phyloP scores from a whole-genome alignment of 345 rosid species.

The Camelina laxa region DNA sequence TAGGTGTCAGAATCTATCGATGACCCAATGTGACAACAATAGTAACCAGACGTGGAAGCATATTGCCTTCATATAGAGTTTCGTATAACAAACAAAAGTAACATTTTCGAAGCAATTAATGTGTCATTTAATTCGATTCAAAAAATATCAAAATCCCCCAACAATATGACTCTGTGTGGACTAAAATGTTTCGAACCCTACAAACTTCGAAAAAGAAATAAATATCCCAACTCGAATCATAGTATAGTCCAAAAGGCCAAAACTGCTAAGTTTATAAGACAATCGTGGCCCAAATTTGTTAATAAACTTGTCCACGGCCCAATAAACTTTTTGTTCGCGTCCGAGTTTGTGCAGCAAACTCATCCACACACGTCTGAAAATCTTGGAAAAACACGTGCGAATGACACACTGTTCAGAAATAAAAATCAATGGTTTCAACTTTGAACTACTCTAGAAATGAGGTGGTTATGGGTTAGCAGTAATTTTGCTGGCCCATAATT shows the following conservation, averaged over 20 bases:
- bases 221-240: no score
- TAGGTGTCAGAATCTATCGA: neutral
- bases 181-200: neutral
- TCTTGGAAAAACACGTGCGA: conserved; percentile 20
- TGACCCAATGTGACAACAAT: conserved; percentile 20
- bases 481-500: conserved; percentile 26
- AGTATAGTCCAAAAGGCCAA: no score
- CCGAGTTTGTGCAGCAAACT: neutral
- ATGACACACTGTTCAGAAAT: neutral
- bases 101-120: conserved; percentile 13
- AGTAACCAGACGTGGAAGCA: conserved; percentile 14
- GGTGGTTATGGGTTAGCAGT: conserved; percentile 34
- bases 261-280: no score
- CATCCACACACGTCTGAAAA: conserved; percentile 29
- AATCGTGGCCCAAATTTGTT: neutral
- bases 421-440: conserved; percentile 22
- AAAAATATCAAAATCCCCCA: conserved; percentile 14
- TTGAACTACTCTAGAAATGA: conserved; percentile 27
- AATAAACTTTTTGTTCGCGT: neutral
- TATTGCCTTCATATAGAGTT: neutral
- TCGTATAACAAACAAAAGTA: conserved; percentile 13
- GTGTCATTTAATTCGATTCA: conserved; percentile 1
- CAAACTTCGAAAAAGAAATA: neutral
- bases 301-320: conserved; percentile 13
- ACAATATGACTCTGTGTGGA: neutral